A percentile compares a stretch with the other conserved stretches of the same genome.
These are phyloP conservation scores for Neoboletus subvelutipes DNA, from an alignment of 768 basidiomycete species.

Conservation along the genomic window DNA sequence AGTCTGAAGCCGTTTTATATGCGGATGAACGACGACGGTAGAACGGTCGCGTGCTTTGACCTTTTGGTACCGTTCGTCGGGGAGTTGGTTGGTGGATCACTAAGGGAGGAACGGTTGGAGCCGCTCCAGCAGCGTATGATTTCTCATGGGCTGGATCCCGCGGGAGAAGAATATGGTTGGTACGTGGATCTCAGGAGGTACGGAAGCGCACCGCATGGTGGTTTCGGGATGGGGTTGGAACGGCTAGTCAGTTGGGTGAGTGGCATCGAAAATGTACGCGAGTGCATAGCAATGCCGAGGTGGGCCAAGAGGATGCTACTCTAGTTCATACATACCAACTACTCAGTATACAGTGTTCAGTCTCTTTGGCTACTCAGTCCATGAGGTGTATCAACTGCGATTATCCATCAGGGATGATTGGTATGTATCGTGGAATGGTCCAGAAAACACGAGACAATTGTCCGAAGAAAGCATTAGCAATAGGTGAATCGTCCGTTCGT, in stretches of 20 bases:
- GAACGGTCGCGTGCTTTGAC: constrained; percentile 93
- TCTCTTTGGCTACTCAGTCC: neutral
- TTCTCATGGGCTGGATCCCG: constrained; percentile 42
- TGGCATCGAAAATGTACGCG: constrained; percentile 87
- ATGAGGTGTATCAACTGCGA: neutral
- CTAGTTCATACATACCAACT: constrained; percentile 27
- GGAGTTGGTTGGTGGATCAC: constrained; percentile 89
- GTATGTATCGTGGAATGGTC: neutral
- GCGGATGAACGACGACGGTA: constrained; percentile 59
- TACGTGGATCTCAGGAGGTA: constrained; percentile 82
- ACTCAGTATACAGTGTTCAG: neutral
- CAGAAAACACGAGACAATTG: neutral
- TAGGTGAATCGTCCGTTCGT: neutral
- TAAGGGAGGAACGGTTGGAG: constrained; percentile 74
- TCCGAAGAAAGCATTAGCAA: neutral
- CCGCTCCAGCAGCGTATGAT: constrained; percentile 52
- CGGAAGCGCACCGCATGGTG: constrained; percentile 90
- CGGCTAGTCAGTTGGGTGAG: constrained; percentile 83
- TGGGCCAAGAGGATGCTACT: constrained; percentile 81
- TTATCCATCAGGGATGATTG: neutral
- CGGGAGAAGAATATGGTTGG: constrained; percentile 52
- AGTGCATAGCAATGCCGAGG: constrained; percentile 89
- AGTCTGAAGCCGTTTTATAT: constrained; percentile 94
- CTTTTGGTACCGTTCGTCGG: constrained; percentile 85
- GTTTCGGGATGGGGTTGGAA: constrained; percentile 96